Evolutionary conservation across 1,284 basidiomycete genomes (phyloP), one percentile per base, ranked within the genome.

Genomic region (Heliocybe sulcata): DNA sequence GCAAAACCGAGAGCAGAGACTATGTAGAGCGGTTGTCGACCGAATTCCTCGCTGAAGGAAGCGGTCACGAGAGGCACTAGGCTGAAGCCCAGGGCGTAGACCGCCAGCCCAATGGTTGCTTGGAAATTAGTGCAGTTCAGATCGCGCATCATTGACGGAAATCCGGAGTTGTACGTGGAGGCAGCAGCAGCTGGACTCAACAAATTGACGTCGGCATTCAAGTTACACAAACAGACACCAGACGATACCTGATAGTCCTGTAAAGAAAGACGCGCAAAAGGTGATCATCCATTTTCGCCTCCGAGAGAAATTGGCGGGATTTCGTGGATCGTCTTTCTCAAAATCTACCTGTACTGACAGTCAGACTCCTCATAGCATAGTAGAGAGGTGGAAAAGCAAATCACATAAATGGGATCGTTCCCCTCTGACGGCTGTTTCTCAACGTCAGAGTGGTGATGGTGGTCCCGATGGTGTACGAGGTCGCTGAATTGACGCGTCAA

Each of bases 11-110:
- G 62, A 9, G 69, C 74, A 12, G 80, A 83, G 45, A 69, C 74
- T 35, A 89, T 65, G 62, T 90, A 92, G 14, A 90, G 69, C 27
- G 85, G 85, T 53, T 79, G 80, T 33, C 90, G 69, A 0, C 90
- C 90, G 59, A 90, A 82, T 63, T 92, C 90, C 65, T 92, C 90
- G 57, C 84, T 86, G 58, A 91, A 79, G 0, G 89, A 85, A 0
- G 87, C 83, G 0, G 85, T 76, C 2, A 90, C 72, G 10, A 92
- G 76, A 0, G 90, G 90, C 1, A 84, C 76, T 19, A 89, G 58
- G 1, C 76, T 85, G 59, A 90, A 92, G 0, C 88, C 89, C 27
- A 90, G 69, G 3, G 80, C 75, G 66, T 79, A 91, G 29, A 82
- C 71, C 56, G 76, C 80, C 35, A 85, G 70, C 0, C 81, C 89